phyloP scores from a whole-genome alignment of 257 asterid genomes.

The Petunia secreta region DNA sequence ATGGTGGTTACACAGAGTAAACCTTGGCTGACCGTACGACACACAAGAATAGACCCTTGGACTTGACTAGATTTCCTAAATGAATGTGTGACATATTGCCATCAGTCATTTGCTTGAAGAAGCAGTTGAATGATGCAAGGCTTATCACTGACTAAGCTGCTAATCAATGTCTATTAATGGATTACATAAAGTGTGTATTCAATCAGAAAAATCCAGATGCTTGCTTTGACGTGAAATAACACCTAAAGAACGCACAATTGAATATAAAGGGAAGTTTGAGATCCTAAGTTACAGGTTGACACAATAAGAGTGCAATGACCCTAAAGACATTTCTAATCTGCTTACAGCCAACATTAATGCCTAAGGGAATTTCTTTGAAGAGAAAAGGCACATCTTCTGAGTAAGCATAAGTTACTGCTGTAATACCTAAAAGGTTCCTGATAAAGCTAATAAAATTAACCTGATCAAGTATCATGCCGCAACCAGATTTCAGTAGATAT shows the following conservation, averaged over 20 bases:
- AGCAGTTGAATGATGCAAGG: slow-evolving; percentile 12
- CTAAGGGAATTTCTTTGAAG: not conserved
- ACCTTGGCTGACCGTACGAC: slow-evolving; percentile 10
- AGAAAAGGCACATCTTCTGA: not conserved
- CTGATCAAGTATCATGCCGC: not conserved
- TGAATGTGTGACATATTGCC: not conserved
- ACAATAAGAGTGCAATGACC: slow-evolving; percentile 3
- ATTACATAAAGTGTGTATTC: not conserved
- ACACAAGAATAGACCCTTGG: not conserved
- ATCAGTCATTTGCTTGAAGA: not conserved
- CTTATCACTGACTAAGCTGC: slow-evolving; percentile 11
- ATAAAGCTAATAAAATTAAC: not conserved
- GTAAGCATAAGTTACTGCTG: slow-evolving; percentile 7
- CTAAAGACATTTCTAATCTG: slow-evolving; percentile 11
- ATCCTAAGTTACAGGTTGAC: not conserved
- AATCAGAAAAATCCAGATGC: slow-evolving; percentile 1
- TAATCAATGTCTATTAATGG: slow-evolving; percentile 10
- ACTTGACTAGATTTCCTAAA: slow-evolving; percentile 16
- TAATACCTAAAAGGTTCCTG: not conserved
- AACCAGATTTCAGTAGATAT: not conserved
- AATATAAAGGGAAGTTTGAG: slow-evolving; percentile 5
- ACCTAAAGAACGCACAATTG: slow-evolving; percentile 9
- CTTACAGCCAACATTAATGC: not conserved
- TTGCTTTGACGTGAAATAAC: not conserved
- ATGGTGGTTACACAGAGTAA: not conserved